Evolutionary conservation across 352 stramenopile genomes (phyloP), one percentile per base, ranked within the genome.

Genomic region (Globisporangium lucens): DNA sequence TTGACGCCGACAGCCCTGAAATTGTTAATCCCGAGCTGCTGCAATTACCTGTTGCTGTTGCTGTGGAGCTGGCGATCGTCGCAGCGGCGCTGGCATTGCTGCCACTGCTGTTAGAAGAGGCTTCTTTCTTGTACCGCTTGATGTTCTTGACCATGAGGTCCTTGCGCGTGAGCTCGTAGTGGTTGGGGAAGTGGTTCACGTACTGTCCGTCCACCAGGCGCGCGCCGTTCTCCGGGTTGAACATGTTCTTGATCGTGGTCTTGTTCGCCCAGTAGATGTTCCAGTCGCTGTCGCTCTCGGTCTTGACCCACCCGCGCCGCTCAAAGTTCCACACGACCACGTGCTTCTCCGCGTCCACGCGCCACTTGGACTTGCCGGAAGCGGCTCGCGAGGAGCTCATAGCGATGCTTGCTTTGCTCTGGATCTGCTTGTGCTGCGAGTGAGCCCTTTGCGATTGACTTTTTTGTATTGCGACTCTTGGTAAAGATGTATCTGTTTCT

Each of bases 81-180:
- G 41, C 36, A 38, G 58, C 41, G 57, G 63, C 27, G 58, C 51
- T 7, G 38, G 47, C 8, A 56, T 38, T 49, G 60, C 24, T 36
- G 64, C 57, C 13, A 63, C 56, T 8, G 63, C 59, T n/a, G 69
- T 59, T 43, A 1, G 71, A 63, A 0, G 74, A 62, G 33, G 80
- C 82, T 38, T 93, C 83, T 52, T 89, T 88, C 68, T 87, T 88
- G 78, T 91, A 91, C 2, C 91, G 80, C 66, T 98, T 98, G 62
- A 98, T 89, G 76, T 98, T 98, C 67, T 98, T 98, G 2, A 97
- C 90, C 87, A 98, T 85, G 1, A 98, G 80, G 43, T 98, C 94
- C 65, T 98, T 98, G 15, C 93, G 81, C 51, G 89, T 97, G 47
- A 98, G 85, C 75, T 97, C 88, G 68, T 94, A 95, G 70, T 97